A percentile compares a stretch with the other conserved stretches of the same genome.
Evolutionary conservation across 148 eudicot genomes (phyloP).

Genomic region (Camellia granthamiana): DNA sequence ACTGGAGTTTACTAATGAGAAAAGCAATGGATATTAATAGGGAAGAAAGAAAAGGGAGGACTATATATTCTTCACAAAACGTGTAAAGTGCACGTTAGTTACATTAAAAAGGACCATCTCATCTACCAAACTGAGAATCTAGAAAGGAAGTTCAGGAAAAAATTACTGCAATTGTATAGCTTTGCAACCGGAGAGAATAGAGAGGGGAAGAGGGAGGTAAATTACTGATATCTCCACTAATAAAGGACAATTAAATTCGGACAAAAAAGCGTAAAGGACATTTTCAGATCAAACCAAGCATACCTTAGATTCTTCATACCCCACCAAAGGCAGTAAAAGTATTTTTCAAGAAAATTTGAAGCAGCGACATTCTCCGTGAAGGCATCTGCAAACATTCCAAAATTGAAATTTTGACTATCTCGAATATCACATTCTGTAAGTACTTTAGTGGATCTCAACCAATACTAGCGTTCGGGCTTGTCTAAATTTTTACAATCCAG

Average conservation of each 20-base stretch:
- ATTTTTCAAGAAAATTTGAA: conserved; percentile 44
- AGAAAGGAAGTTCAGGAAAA: neutral
- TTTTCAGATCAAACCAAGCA: neutral
- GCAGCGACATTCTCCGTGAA: conserved; percentile 59
- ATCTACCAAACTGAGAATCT: conserved; percentile 5
- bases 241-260: neutral
- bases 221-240: neutral
- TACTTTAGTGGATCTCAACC: conserved; percentile 48
- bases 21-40: neutral
- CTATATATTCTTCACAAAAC: neutral
- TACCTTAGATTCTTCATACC: conserved; percentile 77
- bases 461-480: conserved; percentile 28
- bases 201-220: neutral
- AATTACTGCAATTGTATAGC: neutral
- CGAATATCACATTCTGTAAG: conserved; percentile 48
- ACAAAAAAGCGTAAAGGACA: neutral
- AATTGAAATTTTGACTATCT: conserved; percentile 32
- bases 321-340: conserved; percentile 93
- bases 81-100: too few species aligned
- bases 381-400: conserved; percentile 67
- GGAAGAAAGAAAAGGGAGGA: neutral
- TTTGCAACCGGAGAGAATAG: neutral
- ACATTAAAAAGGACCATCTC: conserved; percentile 2
- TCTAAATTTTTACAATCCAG: conserved; percentile 29
- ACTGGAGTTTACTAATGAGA: neutral